A percentile compares a stretch with the other conserved stretches of the same genome.
phyloP scores from a whole-genome alignment of 177 flowering plant genomes.

The Vitis hybrid region DNA sequence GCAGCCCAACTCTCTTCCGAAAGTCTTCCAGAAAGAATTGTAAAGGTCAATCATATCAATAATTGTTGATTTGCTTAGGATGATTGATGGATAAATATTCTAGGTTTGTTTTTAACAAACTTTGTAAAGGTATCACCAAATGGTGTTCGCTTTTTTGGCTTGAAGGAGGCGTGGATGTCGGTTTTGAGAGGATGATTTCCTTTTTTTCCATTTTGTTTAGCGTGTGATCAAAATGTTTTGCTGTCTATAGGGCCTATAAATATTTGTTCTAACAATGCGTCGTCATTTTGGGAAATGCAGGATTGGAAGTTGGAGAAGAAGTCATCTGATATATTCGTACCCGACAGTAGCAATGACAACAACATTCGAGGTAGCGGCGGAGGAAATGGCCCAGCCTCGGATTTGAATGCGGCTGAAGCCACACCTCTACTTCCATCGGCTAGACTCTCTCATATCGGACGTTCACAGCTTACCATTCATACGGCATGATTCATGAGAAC shows the following conservation, averaged over 20 bases:
- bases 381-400: slow-evolving; percentile 31
- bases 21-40: slow-evolving; percentile 48
- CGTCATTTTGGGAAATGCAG: slow-evolving; percentile 27
- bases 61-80: background rate
- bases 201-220: too few species aligned
- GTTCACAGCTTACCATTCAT: slow-evolving; percentile 51
- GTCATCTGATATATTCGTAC: slow-evolving; percentile 65
- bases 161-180: too few species aligned
- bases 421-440: slow-evolving; percentile 69
- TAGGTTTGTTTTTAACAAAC: too few species aligned
- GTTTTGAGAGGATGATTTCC: too few species aligned
- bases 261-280: background rate
- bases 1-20: slow-evolving; percentile 66
- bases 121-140: too few species aligned
- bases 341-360: slow-evolving; percentile 30
- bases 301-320: slow-evolving; percentile 85
- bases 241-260: background rate
- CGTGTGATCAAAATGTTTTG: too few species aligned
- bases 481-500: slow-evolving; percentile 21
- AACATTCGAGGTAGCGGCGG: slow-evolving; percentile 32
- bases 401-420: slow-evolving; percentile 64
- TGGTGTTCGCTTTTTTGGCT: too few species aligned
- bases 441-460: slow-evolving; percentile 77
- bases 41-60: slow-evolving; percentile 44
- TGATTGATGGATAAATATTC: background rate